These are phyloP conservation scores for Umbellularia californica DNA, from an alignment of 164 flowering plant genomes.

Conservation along the genomic window DNA sequence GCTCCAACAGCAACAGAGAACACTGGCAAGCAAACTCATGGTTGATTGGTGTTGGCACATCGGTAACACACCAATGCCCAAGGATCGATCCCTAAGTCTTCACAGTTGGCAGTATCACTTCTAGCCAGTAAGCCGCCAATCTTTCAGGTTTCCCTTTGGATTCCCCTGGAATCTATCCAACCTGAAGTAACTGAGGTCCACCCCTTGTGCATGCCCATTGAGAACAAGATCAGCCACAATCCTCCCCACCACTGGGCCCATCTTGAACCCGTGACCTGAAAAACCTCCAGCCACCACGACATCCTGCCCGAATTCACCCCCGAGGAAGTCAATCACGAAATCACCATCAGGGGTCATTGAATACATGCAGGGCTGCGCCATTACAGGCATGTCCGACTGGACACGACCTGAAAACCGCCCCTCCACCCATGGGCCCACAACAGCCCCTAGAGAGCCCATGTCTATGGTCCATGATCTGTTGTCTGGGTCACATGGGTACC, in stretches of 20 bases:
- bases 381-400: slow-evolving; percentile 40
- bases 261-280: slow-evolving; percentile 98
- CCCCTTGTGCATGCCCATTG: slow-evolving; percentile 49
- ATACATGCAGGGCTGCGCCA: slow-evolving; percentile 72
- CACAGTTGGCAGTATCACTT: no score
- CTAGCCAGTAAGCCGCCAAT: not conserved
- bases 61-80: no score
- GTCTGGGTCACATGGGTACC: slow-evolving; percentile 72
- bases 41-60: no score
- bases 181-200: slow-evolving; percentile 56
- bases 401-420: slow-evolving; percentile 42
- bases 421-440: slow-evolving; percentile 44
- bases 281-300: slow-evolving; percentile 87
- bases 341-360: slow-evolving; percentile 95
- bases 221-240: slow-evolving; percentile 58
- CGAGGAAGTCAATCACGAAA: slow-evolving; percentile 77
- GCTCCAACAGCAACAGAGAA: no score
- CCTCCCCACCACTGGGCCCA: slow-evolving; percentile 80
- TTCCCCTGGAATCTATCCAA: slow-evolving; percentile 57
- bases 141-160: slow-evolving; percentile 70
- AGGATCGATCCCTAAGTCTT: no score
- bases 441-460: slow-evolving; percentile 8
- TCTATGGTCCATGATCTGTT: slow-evolving; percentile 51
- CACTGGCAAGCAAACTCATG: no score
- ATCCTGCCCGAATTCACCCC: slow-evolving; percentile 76